Conservation (phyloP, 1,139 yeast genomes). For the Arxiozyma slooffiae region DNA sequence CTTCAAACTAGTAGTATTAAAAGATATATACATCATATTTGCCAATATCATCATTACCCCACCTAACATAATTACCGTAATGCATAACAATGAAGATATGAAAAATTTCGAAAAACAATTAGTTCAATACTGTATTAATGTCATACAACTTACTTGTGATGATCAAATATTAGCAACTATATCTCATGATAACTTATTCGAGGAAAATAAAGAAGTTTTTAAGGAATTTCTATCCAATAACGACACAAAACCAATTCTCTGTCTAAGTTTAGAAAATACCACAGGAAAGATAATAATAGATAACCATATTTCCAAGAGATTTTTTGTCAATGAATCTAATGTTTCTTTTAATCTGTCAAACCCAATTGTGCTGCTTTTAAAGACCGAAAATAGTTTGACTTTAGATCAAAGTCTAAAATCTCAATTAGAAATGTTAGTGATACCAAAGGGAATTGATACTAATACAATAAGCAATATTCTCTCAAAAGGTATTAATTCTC, state of each 20-base stretch:
- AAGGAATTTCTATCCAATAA: neutral
- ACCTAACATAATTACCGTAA: neutral
- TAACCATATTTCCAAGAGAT: neutral
- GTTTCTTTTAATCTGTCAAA: neutral
- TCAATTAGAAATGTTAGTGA: slow-evolving; percentile 18
- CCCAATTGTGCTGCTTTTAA: slow-evolving; percentile 7
- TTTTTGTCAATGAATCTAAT: neutral
- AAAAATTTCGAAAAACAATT: neutral
- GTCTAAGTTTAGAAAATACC: neutral
- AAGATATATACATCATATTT: too few species aligned
- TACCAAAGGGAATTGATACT: slow-evolving; percentile 22
- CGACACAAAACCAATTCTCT: neutral
- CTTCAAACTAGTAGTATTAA: too few species aligned
- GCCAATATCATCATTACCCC: slow-evolving; percentile 4
- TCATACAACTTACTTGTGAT: neutral
- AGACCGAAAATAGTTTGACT: slow-evolving; percentile 2
- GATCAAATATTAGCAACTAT: neutral
- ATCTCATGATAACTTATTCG: neutral
- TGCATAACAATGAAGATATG: neutral
- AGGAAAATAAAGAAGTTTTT: neutral
- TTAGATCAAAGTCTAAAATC: slow-evolving; percentile 5
- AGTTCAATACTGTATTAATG: neutral
- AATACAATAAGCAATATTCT: slow-evolving; percentile 53
- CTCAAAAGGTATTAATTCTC: slow-evolving; percentile 42
- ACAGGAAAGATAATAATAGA: neutral